Percentiles rank a stretch among this genome's conserved stretches.
Evolutionary conservation across 2,329 filamentous ascomycete species (phyloP).

Genomic region (Thelonectria rubi): DNA sequence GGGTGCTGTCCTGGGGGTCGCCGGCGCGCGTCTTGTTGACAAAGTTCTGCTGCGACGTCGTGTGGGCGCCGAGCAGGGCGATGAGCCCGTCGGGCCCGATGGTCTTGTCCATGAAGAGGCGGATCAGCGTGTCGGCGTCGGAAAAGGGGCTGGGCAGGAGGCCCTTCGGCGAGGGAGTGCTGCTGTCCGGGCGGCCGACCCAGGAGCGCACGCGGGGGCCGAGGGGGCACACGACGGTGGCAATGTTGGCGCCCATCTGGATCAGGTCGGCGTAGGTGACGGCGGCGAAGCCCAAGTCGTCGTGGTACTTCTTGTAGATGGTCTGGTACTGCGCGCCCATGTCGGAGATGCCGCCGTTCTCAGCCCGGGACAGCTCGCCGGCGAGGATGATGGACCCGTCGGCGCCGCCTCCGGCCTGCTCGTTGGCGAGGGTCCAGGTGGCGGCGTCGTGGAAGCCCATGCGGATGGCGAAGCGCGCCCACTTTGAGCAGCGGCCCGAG

Average conservation of each 20-base stretch:
- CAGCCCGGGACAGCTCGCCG: slow-evolving; percentile 48
- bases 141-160: slow-evolving; percentile 55
- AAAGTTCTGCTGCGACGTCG: slow-evolving; percentile 58
- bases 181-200: slow-evolving; percentile 60
- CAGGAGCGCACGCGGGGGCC: slow-evolving; percentile 60
- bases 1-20: slow-evolving; percentile 61
- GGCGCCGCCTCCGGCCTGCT: slow-evolving; percentile 52
- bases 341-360: slow-evolving; percentile 59
- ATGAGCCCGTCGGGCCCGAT: slow-evolving; percentile 60
- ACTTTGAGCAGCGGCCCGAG: slow-evolving; percentile 53
- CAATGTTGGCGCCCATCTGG: slow-evolving; percentile 61
- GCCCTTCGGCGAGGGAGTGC: slow-evolving; percentile 48
- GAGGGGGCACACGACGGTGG: slow-evolving; percentile 56
- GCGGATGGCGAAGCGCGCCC: slow-evolving; percentile 55
- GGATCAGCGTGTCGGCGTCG: slow-evolving; percentile 58
- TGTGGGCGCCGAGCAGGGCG: slow-evolving; percentile 65
- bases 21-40: slow-evolving; percentile 52
- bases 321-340: slow-evolving; percentile 52
- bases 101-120: slow-evolving; percentile 62
- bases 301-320: slow-evolving; percentile 53
- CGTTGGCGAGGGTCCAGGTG: slow-evolving; percentile 51
- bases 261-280: slow-evolving; percentile 64
- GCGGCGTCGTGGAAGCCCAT: slow-evolving; percentile 60
- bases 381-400: slow-evolving; percentile 57
- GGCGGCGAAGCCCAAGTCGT: slow-evolving; percentile 43